Conservation (phyloP, 768 basidiomycete species). For the Psilocybe cubensis region DNA sequence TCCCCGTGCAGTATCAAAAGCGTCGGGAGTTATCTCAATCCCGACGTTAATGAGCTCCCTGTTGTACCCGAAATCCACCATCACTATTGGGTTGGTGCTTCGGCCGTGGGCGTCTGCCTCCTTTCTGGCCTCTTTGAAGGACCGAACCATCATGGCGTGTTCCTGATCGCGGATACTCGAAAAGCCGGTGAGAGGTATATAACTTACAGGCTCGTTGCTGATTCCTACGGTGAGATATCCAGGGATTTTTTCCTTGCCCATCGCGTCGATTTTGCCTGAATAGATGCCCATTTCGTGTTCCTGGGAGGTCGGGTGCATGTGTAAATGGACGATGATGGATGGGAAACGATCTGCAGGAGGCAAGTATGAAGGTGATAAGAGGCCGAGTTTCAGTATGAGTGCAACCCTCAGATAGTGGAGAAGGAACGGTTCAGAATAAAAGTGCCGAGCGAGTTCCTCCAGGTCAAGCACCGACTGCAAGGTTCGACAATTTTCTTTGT, state of each 20-base stretch:
- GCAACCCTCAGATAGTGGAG: conserved; percentile 9
- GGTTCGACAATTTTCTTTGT: conserved; percentile 7
- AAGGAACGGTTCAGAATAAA: conserved; percentile 1
- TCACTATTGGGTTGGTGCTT: conserved; percentile 6
- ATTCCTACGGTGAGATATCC: conserved; percentile 10
- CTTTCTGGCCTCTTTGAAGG: conserved; percentile 6
- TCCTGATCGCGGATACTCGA: neutral
- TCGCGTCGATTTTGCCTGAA: neutral
- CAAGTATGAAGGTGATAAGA: neutral
- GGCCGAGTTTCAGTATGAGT: conserved; percentile 7
- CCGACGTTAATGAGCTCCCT: neutral
- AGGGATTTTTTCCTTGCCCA: conserved; percentile 8
- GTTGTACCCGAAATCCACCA: conserved; percentile 11
- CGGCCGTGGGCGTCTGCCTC: conserved; percentile 1
- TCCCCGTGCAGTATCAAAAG: conserved; percentile 9
- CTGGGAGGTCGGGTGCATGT: conserved; percentile 1
- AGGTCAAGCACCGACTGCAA: neutral
- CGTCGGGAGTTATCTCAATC: conserved; percentile 13
- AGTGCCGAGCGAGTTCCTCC: conserved; percentile 1
- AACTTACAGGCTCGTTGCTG: conserved; percentile 3
- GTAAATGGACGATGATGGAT: conserved; percentile 5
- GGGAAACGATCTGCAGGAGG: neutral
- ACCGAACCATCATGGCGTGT: neutral
- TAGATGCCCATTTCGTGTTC: neutral
- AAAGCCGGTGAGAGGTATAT: conserved; percentile 2